Percentiles rank a stretch among this genome's conserved stretches.
Conservation (phyloP, 75 land plant genomes). For the Pinus taeda region DNA sequence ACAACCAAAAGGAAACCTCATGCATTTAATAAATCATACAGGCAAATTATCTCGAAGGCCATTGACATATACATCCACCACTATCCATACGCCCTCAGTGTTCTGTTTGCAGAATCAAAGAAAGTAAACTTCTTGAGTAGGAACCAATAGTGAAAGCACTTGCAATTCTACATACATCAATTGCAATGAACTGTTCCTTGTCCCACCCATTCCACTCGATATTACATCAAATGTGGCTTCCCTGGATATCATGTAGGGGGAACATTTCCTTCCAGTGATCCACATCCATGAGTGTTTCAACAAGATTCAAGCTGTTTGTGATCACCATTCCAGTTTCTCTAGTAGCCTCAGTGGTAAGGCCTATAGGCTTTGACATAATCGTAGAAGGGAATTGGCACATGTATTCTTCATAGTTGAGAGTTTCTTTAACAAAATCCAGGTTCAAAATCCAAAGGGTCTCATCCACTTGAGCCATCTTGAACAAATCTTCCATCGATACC, state of each 20-base stretch:
- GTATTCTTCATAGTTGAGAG: slow-evolving; percentile 63
- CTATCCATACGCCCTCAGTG: too few relatives aligned
- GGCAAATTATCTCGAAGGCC: slow-evolving; percentile 31
- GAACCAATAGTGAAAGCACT: slow-evolving; percentile 70
- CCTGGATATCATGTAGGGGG: too few relatives aligned
- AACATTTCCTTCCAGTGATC: slow-evolving; percentile 10
- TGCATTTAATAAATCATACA: slow-evolving; percentile 9
- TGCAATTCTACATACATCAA: slow-evolving; percentile 79
- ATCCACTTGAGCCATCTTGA: slow-evolving; percentile 14
- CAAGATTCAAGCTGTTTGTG: slow-evolving; percentile 49
- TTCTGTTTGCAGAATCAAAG: slow-evolving; percentile 56
- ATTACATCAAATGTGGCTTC: too few relatives aligned
- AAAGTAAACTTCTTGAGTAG: slow-evolving; percentile 56
- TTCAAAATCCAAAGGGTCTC: slow-evolving; percentile 41
- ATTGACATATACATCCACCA: too few relatives aligned
- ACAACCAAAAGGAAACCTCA: slow-evolving; percentile 83
- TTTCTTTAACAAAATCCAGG: slow-evolving; percentile 37
- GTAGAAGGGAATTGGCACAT: slow-evolving; percentile 40
- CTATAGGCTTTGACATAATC: slow-evolving; percentile 51
- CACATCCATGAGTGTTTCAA: slow-evolving; percentile 71
- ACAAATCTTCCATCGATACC: too few relatives aligned
- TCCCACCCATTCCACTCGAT: slow-evolving; percentile 45
- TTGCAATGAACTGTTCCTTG: slow-evolving; percentile 30
- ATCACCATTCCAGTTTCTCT: slow-evolving; percentile 53
- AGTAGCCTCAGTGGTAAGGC: slow-evolving; percentile 57